Evolutionary conservation across 2,329 filamentous ascomycete species (phyloP), one percentile per base, ranked within the genome.

Genomic region (Beauveria caledonica): DNA sequence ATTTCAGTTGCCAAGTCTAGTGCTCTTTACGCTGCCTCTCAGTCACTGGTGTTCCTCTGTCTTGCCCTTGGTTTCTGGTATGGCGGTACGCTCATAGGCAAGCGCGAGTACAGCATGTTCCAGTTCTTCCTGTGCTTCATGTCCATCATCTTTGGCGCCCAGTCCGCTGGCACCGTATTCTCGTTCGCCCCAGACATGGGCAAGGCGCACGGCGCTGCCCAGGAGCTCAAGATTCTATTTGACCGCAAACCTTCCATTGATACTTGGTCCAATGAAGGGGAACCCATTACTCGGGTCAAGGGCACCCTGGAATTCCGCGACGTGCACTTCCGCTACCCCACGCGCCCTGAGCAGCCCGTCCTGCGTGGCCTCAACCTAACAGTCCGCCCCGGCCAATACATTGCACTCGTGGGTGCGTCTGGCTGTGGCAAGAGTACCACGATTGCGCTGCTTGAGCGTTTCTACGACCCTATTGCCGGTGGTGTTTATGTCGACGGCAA

Each of bases 381-480:
- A 15, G 83, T 93, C 46, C 83, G 86, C 29, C 89, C 89, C 0
- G 90, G 90, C 4, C 89, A 93, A 70, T 94, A 93, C 67, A 82
- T 93, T 8, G 94, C 93, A 0, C 82, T 97, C 2, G 94, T 97
- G 9, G 94, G 94, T n/a, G 88, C 93, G 0, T 94, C 89, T 50
- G 93, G 94, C 3, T 96, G 92, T 69, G 94, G 94, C 61, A 97
- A 99, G 78, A 91, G 86, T 54, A 97, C 94, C 0, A 95, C 92
- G 0, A 96, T 97, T 70, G 89, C 90, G 3, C 80, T 97, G 4
- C 78, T 97, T 36, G 93, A 97, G 72, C 88, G 94, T 39, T 97
- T 97, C 77, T 97, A 97, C 70, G 92, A 97, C 67, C 90, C 92
- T 0, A 80, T 94, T 0, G 81, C 84, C 0, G 94, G 94, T 13